Evolutionary conservation across 2,329 filamentous ascomycete species (phyloP), one percentile per base, ranked within the genome.

Genomic region (Herpotrichia juniperi): DNA sequence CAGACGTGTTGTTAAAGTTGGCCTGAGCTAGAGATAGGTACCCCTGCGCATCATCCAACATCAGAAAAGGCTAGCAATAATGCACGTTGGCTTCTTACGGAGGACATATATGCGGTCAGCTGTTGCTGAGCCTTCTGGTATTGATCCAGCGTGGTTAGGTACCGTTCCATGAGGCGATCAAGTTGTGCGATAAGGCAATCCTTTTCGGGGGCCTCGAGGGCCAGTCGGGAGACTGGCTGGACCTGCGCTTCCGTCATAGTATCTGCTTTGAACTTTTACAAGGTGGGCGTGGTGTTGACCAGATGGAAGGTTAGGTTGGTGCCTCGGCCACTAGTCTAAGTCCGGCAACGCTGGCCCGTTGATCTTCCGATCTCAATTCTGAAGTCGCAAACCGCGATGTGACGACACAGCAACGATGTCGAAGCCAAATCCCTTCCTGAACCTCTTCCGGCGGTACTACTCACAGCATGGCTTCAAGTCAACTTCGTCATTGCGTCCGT

Each of bases 1-100:
- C 83, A 11, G 83, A 78, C 66, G 84, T 79, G n/a, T 83, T 84
- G 24, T 83, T 78, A 73, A 90, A 92, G 74, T 92, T 91, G 55
- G 90, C 89, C 51, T 89, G 83, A n/a, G 89, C 87, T 34, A 93
- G 78, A 58, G 76, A 73, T 25, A 81, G 64, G 55, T 73, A 80
- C 6, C 76, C 78, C 76, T 79, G 40, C 8, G 10, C 12, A 12
- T 26, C 26, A 40, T 3, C 37, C 28, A 42, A 45, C 24, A 42
- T 53, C 35, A 54, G 47, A 14, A 16, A 42, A 42, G n/a, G 21
- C 8, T 9, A 42, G 14, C 16, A 22, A 5, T 28, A 10, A 40
- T 8, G 22, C 8, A 19, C 31, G 12, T 42, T 53, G n/a, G 31
- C 4, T 8, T 37, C 62, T 78, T 75, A 89, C 80, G 46, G 75